Evolutionary conservation across 2,329 filamentous ascomycete genomes (phyloP).

Genomic region (Botrytis elliptica): DNA sequence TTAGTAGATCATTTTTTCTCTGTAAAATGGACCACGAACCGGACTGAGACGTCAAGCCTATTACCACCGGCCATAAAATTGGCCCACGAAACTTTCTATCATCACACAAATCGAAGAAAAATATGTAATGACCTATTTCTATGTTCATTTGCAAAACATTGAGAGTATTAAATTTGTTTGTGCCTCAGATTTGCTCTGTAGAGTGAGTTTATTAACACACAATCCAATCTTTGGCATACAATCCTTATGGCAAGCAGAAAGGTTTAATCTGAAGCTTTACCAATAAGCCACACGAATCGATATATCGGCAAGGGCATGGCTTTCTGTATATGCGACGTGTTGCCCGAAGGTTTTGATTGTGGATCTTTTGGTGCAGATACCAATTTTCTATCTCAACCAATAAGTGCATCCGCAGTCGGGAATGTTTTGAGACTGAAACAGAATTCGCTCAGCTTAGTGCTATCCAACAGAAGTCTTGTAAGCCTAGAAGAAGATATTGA

Average conservation of each 20-base stretch:
- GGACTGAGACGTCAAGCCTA: neutral
- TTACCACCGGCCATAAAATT: neutral
- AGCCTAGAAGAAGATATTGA: neutral
- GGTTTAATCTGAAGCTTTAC: neutral
- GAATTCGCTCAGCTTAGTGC: neutral
- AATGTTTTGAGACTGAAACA: neutral
- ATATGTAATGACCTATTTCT: too few species aligned
- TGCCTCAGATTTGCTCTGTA: neutral
- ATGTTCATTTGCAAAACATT: neutral
- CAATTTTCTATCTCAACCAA: neutral
- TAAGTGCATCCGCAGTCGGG: neutral
- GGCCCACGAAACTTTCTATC: too few species aligned
- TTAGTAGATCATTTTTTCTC: neutral
- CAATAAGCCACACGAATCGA: neutral
- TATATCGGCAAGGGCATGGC: neutral
- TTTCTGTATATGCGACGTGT: neutral
- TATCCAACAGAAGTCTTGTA: neutral
- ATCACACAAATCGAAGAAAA: too few species aligned
- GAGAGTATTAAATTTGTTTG: neutral
- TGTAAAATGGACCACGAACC: neutral
- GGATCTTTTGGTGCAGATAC: neutral
- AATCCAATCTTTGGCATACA: neutral
- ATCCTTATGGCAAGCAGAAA: neutral
- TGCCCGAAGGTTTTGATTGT: too few species aligned
- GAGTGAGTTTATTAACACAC: neutral